Evolutionary conservation across 495 filamentous ascomycete species (phyloP).

Genomic region (Acidomyces sp.): DNA sequence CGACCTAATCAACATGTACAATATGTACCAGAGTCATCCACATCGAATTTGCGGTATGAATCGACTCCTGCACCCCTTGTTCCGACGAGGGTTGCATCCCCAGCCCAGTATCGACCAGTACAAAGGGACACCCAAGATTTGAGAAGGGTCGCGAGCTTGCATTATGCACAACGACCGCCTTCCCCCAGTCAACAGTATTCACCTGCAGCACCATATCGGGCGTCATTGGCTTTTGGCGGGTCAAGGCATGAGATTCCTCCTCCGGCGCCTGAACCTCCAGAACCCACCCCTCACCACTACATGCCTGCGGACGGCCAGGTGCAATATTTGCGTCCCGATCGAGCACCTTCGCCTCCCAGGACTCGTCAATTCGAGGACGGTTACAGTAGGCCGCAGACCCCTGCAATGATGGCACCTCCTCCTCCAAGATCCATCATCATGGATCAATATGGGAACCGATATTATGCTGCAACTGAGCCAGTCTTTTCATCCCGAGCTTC

Average conservation of each 20-base stretch:
- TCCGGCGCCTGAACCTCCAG: conserved; percentile 19
- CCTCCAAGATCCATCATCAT: conserved; percentile 24
- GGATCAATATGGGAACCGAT: conserved; percentile 29
- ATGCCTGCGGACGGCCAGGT: conserved; percentile 30
- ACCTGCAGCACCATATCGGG: conserved; percentile 17
- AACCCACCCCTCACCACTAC: conserved; percentile 47
- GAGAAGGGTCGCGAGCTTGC: conserved; percentile 45
- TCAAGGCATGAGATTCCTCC: not conserved
- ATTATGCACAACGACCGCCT: conserved; percentile 29
- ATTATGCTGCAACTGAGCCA: conserved; percentile 21
- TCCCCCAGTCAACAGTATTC: conserved; percentile 29
- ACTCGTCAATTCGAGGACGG: conserved; percentile 21
- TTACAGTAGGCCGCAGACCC: conserved; percentile 20
- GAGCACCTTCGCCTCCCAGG: conserved; percentile 44
- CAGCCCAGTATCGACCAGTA: conserved; percentile 30
- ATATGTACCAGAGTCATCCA: conserved; percentile 18
- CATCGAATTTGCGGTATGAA: conserved; percentile 13
- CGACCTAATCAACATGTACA: conserved; percentile 11
- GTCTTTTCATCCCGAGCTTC: conserved; percentile 18
- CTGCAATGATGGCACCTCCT: conserved; percentile 23
- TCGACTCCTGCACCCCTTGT: conserved; percentile 30
- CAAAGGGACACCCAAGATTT: conserved; percentile 45
- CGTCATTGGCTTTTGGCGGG: conserved; percentile 14
- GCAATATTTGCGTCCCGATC: conserved; percentile 38
- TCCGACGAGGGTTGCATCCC: conserved; percentile 32